phyloP scores from a whole-genome alignment of 192 early-diverging fungal species.

The Glomus cerebriforme region DNA sequence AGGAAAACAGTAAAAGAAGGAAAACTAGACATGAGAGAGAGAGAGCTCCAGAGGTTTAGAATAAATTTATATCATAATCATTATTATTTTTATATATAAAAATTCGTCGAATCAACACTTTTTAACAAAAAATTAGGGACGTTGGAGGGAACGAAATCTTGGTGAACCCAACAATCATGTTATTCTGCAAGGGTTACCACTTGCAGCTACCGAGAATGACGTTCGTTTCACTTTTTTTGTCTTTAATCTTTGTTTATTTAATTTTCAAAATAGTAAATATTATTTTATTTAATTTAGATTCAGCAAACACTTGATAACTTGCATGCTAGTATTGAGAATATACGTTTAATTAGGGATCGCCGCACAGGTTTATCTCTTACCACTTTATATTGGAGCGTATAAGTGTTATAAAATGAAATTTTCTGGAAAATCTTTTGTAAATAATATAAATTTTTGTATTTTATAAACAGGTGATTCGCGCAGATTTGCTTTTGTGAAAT shows the following conservation, averaged over 20 bases:
- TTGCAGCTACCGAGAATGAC: conserved; percentile 33
- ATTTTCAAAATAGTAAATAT: background rate
- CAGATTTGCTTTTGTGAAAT: conserved; percentile 47
- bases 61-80: background rate
- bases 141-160: conserved; percentile 23
- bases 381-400: background rate
- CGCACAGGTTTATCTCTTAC: conserved; percentile 39
- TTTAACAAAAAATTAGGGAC: conserved; percentile 4
- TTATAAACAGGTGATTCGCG: conserved; percentile 38
- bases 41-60: background rate
- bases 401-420: background rate
- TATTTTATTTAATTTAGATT: conserved; percentile 34
- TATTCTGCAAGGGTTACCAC: conserved; percentile 41
- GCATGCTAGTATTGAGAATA: conserved; percentile 45
- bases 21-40: conserved; percentile 2
- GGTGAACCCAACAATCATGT: conserved; percentile 44
- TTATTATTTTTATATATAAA: background rate
- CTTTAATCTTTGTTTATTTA: background rate
- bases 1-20: background rate
- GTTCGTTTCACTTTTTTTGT: conserved; percentile 32
- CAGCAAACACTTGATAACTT: conserved; percentile 36
- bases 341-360: conserved; percentile 41
- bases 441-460: background rate
- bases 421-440: background rate
- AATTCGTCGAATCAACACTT: background rate